These are phyloP conservation scores for Pseudogymnoascus verrucosus DNA, from an alignment of 2,329 filamentous ascomycete species.

Conservation along the genomic window DNA sequence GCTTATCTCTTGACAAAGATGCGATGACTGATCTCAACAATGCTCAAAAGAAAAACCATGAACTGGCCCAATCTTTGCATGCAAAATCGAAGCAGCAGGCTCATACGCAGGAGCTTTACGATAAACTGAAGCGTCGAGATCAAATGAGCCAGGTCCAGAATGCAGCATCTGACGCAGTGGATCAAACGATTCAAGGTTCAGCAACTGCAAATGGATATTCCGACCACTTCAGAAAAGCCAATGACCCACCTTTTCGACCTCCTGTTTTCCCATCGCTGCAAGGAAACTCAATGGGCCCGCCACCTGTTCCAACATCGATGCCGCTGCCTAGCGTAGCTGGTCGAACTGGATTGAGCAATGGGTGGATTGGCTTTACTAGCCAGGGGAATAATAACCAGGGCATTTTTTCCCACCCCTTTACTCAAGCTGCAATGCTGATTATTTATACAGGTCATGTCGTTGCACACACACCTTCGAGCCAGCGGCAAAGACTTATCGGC, in stretches of 20 bases:
- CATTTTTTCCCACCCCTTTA: neutral
- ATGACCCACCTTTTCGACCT: neutral
- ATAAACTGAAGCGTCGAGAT: constrained; percentile 49
- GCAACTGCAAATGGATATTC: constrained; percentile 20
- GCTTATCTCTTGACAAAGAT: neutral
- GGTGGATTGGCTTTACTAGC: neutral
- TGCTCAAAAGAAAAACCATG: constrained; percentile 63
- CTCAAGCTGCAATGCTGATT: neutral
- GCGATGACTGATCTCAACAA: constrained; percentile 48
- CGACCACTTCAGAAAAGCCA: constrained; percentile 17
- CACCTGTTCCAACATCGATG: neutral
- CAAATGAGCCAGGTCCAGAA: constrained; percentile 47
- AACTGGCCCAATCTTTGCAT: constrained; percentile 56
- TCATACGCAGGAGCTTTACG: constrained; percentile 59
- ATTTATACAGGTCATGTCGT: constrained; percentile 17
- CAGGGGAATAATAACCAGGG: neutral
- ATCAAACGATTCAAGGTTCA: constrained; percentile 32
- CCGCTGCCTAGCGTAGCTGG: neutral
- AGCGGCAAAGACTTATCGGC: constrained; percentile 22
- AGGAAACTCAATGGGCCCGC: neutral
- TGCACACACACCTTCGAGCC: constrained; percentile 25
- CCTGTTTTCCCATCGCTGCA: neutral
- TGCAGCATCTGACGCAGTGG: constrained; percentile 44
- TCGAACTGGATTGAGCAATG: neutral
- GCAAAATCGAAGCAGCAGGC: constrained; percentile 64